Evolutionary conservation across 2,329 filamentous ascomycete species (phyloP).

Genomic region (Coniochaeta prunicola): DNA sequence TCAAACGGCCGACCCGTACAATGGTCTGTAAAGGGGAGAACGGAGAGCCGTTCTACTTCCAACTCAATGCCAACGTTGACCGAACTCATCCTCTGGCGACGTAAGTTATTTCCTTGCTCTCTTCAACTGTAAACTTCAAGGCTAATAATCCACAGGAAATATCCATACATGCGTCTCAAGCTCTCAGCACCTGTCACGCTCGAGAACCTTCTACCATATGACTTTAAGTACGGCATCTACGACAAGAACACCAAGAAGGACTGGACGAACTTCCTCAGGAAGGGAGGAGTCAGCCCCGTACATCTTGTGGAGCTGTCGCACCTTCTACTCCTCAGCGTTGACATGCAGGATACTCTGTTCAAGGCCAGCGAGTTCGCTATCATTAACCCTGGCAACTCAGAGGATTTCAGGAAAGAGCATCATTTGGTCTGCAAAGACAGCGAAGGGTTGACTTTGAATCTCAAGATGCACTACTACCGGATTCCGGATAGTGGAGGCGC

Average conservation of each 20-base stretch:
- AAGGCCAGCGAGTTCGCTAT: constrained; percentile 95
- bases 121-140: background rate
- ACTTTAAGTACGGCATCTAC: constrained; percentile 99
- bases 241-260: constrained; percentile 98
- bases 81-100: constrained; percentile 73
- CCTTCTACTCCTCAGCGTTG: constrained; percentile 82
- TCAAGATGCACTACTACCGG: constrained; percentile 85
- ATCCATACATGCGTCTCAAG: constrained; percentile 91
- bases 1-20: constrained; percentile 77
- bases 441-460: constrained; percentile 67
- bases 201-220: constrained; percentile 90
- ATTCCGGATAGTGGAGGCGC: constrained; percentile 90
- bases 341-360: constrained; percentile 94
- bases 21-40: constrained; percentile 83
- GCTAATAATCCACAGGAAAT: constrained; percentile 50
- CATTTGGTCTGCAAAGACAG: constrained; percentile 77
- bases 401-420: constrained; percentile 82
- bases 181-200: constrained; percentile 89
- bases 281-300: constrained; percentile 93
- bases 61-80: constrained; percentile 82
- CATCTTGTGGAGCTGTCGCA: constrained; percentile 96
- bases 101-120: constrained; percentile 30
- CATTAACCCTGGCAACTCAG: constrained; percentile 81
- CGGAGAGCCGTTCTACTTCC: constrained; percentile 92
- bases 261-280: constrained; percentile 96